Conservation (phyloP, 2,329 filamentous ascomycete species). For the Trichoderma sp. region DNA sequence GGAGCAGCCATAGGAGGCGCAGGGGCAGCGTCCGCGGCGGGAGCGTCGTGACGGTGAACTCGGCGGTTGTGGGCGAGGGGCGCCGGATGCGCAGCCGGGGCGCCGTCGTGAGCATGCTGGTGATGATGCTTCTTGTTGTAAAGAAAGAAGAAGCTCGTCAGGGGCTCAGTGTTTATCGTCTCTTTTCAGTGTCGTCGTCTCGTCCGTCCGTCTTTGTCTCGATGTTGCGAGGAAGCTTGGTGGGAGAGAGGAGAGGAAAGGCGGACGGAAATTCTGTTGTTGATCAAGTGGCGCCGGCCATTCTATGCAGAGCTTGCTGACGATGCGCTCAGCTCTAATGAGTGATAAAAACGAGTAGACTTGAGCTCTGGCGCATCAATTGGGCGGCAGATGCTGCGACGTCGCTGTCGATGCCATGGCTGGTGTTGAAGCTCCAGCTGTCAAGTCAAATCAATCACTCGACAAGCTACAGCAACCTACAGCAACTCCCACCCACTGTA, state of each 20-base stretch:
- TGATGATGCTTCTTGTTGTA: neutral
- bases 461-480: neutral
- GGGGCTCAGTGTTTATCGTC: neutral
- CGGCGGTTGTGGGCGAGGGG: constrained; percentile 85
- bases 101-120: constrained; percentile 61
- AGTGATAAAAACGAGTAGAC: neutral
- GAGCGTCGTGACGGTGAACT: constrained; percentile 87
- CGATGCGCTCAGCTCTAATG: neutral
- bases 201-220: constrained; percentile 1
- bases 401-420: neutral
- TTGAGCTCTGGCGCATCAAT: neutral
- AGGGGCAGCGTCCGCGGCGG: constrained; percentile 55
- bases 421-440: constrained; percentile 13
- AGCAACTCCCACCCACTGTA: neutral
- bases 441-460: neutral
- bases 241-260: neutral
- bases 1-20: constrained; percentile 49
- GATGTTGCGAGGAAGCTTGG: neutral
- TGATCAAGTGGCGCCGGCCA: constrained; percentile 5
- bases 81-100: constrained; percentile 65
- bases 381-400: constrained; percentile 1
- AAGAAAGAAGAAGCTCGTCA: too few relatives aligned
- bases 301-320: neutral
- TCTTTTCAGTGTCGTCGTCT: neutral
- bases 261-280: neutral